A percentile compares a stretch with the other conserved stretches of the same genome.
Evolutionary conservation across 116 monocot species (phyloP).

Genomic region (Dioscorea cayenensis): DNA sequence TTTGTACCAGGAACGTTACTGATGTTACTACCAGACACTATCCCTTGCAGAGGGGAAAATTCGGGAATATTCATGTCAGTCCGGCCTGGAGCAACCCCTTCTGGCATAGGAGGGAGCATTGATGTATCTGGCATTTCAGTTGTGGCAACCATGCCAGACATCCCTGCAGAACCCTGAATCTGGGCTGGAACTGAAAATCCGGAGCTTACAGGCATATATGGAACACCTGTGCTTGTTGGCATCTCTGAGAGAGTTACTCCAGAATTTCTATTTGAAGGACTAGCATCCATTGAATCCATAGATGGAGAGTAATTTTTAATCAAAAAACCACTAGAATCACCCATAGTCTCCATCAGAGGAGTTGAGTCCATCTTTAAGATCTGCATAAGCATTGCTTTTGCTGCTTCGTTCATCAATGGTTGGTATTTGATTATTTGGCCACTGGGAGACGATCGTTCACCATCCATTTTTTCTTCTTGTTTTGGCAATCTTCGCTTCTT

Average conservation of each 20-base stretch:
- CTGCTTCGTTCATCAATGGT: constrained; percentile 30
- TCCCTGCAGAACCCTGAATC: background rate
- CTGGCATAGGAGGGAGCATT: background rate
- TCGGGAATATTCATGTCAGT: background rate
- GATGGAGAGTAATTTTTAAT: constrained; percentile 4
- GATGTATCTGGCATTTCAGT: background rate
- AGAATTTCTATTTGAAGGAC: background rate
- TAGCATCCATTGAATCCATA: background rate
- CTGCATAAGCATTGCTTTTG: constrained; percentile 27
- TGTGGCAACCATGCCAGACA: background rate
- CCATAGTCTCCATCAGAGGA: constrained; percentile 13
- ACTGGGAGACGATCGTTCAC: constrained; percentile 5
- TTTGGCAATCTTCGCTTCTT: constrained; percentile 31
- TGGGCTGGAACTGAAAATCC: background rate
- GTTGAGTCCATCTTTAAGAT: constrained; percentile 29
- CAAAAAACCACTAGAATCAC: constrained; percentile 9
- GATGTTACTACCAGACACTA: background rate
- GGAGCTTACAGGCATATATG: background rate
- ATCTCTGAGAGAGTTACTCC: constrained; percentile 5
- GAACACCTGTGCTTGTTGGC: background rate
- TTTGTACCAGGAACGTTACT: background rate
- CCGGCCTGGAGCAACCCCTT: background rate
- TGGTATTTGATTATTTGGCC: constrained; percentile 28
- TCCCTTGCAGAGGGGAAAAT: constrained; percentile 2
- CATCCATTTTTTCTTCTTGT: constrained; percentile 13